These are phyloP conservation scores for Abortiporus biennis DNA, from an alignment of 1,284 basidiomycete species.

Conservation along the genomic window DNA sequence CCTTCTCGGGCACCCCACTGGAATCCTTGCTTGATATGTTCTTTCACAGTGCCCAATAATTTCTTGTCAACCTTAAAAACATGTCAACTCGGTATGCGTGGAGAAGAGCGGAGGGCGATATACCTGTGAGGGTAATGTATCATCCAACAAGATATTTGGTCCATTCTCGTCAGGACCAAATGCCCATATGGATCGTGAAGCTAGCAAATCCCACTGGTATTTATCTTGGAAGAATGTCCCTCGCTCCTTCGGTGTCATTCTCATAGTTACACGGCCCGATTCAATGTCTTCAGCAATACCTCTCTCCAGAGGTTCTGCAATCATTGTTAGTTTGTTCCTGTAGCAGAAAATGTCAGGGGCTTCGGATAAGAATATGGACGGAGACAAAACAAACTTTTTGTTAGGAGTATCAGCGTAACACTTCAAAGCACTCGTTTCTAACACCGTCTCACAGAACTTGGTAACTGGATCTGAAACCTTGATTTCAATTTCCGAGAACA, in stretches of 20 bases:
- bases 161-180: slow-evolving; percentile 97
- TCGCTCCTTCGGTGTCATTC: slow-evolving; percentile 89
- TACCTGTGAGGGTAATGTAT: slow-evolving; percentile 92
- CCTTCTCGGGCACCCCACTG: slow-evolving; percentile 99
- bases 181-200: slow-evolving; percentile 98
- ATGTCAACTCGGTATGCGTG: slow-evolving; percentile 6
- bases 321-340: slow-evolving; percentile 97
- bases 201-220: slow-evolving; percentile 97
- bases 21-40: slow-evolving; percentile 98
- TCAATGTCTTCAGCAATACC: slow-evolving; percentile 96
- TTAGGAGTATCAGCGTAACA: slow-evolving; percentile 99
- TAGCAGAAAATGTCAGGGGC: slow-evolving; percentile 12
- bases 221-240: slow-evolving; percentile 94
- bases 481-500: slow-evolving; percentile 99
- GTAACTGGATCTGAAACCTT: slow-evolving; percentile 99
- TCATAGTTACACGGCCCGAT: slow-evolving; percentile 84
- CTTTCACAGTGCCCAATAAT: slow-evolving; percentile 81
- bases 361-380: slow-evolving; percentile 2
- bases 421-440: slow-evolving; percentile 97
- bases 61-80: slow-evolving; percentile 82
- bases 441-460: slow-evolving; percentile 96
- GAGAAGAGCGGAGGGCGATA: slow-evolving; percentile 4
- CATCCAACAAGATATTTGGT: slow-evolving; percentile 91
- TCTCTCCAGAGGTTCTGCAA: slow-evolving; percentile 90
- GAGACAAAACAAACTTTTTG: slow-evolving; percentile 70